Conservation (phyloP, 176 grass and related monocot species). For the Pontederia crassipes region DNA sequence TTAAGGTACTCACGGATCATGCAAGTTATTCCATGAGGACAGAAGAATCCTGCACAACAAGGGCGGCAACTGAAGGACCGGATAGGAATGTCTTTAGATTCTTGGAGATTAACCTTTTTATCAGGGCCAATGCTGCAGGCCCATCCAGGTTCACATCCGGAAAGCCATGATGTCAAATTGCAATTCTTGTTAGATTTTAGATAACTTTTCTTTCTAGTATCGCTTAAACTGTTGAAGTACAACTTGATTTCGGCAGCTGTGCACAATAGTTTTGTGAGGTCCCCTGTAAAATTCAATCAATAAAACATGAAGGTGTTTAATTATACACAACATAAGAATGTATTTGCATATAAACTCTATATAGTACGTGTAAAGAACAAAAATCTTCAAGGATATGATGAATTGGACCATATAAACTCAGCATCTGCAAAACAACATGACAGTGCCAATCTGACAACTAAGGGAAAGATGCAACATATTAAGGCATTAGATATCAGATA, state of each 20-base stretch:
- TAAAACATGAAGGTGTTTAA: neutral
- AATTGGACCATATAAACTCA: too few relatives aligned
- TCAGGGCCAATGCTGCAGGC: slow-evolving; percentile 33
- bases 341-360: neutral
- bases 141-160: slow-evolving; percentile 86
- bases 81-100: slow-evolving; percentile 37
- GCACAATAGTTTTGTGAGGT: slow-evolving; percentile 55
- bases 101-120: slow-evolving; percentile 36
- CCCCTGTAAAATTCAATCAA: slow-evolving; percentile 35
- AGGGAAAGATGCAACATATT: too few relatives aligned
- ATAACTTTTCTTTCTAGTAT: slow-evolving; percentile 56
- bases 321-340: neutral
- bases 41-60: slow-evolving; percentile 82
- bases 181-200: slow-evolving; percentile 82
- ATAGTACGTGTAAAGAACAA: neutral
- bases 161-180: slow-evolving; percentile 73
- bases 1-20: slow-evolving; percentile 72
- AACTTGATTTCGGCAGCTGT: slow-evolving; percentile 83
- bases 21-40: slow-evolving; percentile 83
- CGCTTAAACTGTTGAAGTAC: slow-evolving; percentile 66
- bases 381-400: too few relatives aligned
- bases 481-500: too few relatives aligned
- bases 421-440: too few relatives aligned
- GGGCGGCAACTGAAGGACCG: slow-evolving; percentile 37
- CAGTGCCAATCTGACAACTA: too few relatives aligned